phyloP scores from a whole-genome alignment of 2,329 filamentous ascomycete species.

The Anisogramma anomala region DNA sequence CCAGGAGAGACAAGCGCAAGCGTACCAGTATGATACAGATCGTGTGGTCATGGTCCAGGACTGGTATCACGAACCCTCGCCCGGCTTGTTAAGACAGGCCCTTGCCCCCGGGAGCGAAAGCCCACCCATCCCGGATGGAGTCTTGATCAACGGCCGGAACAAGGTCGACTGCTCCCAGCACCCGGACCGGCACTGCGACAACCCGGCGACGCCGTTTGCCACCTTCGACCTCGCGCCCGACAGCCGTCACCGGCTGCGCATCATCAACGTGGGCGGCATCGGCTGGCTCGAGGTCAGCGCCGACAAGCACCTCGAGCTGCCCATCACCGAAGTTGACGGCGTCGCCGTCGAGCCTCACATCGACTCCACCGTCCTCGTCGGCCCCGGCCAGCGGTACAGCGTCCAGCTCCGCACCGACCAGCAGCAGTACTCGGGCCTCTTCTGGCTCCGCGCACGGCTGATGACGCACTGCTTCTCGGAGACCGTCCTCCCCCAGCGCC shows the following conservation, averaged over 20 bases:
- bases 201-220: slow-evolving; percentile 26
- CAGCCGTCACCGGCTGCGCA: slow-evolving; percentile 51
- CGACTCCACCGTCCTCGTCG: slow-evolving; percentile 51
- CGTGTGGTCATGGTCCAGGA: slow-evolving; percentile 55
- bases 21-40: slow-evolving; percentile 44
- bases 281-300: slow-evolving; percentile 61
- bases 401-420: slow-evolving; percentile 51
- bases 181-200: slow-evolving; percentile 33
- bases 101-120: slow-evolving; percentile 31
- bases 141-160: slow-evolving; percentile 33
- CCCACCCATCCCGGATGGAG: slow-evolving; percentile 33
- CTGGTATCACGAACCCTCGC: slow-evolving; percentile 51
- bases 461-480: slow-evolving; percentile 47
- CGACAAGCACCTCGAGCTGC: slow-evolving; percentile 45
- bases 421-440: slow-evolving; percentile 33
- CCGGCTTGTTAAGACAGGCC: slow-evolving; percentile 25
- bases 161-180: slow-evolving; percentile 28
- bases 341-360: slow-evolving; percentile 49
- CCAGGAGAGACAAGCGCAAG: slow-evolving; percentile 37
- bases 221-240: slow-evolving; percentile 38
- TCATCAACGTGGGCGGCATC: slow-evolving; percentile 61
- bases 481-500: slow-evolving; percentile 29
- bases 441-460: slow-evolving; percentile 55
- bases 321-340: slow-evolving; percentile 59
- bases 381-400: slow-evolving; percentile 61